Percentiles rank a stretch among this genome's conserved stretches.
Evolutionary conservation across 2,329 filamentous ascomycete species (phyloP).

Genomic region (Fusarium aywerte): DNA sequence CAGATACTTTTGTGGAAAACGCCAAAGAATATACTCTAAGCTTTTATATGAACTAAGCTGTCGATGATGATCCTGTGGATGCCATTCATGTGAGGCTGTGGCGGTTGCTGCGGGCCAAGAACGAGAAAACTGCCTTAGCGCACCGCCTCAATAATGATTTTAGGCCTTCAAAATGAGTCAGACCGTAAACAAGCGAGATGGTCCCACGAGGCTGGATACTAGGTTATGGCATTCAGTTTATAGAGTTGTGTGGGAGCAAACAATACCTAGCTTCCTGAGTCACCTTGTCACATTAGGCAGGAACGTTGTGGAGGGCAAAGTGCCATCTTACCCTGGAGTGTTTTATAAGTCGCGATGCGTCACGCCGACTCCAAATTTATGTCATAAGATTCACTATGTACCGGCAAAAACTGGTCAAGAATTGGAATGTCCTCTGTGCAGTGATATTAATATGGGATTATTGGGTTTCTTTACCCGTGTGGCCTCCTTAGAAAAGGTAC

Average conservation of each 20-base stretch:
- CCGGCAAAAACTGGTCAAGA: background rate
- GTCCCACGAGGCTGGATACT: background rate
- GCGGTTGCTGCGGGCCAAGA: slow-evolving; percentile 26
- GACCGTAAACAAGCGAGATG: slow-evolving; percentile 18
- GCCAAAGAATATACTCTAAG: background rate
- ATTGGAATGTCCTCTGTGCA: background rate
- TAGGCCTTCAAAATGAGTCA: slow-evolving; percentile 36
- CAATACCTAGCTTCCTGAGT: slow-evolving; percentile 10
- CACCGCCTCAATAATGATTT: slow-evolving; percentile 41
- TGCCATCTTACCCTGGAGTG: slow-evolving; percentile 29
- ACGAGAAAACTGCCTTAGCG: slow-evolving; percentile 42
- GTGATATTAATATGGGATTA: background rate
- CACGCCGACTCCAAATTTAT: slow-evolving; percentile 10
- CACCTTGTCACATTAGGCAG: slow-evolving; percentile 9
- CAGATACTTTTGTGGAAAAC: background rate
- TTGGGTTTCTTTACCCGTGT: background rate
- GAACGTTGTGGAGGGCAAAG: slow-evolving; percentile 13
- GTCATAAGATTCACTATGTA: background rate
- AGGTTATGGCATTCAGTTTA: background rate
- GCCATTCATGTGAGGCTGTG: slow-evolving; percentile 20
- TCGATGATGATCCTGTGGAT: slow-evolving; percentile 6
- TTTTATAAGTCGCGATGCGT: slow-evolving; percentile 1
- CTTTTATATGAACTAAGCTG: slow-evolving; percentile 17
- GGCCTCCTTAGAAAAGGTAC: background rate
- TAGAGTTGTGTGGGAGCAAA: background rate